Conservation (phyloP, 768 basidiomycete species). For the Albatrellus ellisii region DNA sequence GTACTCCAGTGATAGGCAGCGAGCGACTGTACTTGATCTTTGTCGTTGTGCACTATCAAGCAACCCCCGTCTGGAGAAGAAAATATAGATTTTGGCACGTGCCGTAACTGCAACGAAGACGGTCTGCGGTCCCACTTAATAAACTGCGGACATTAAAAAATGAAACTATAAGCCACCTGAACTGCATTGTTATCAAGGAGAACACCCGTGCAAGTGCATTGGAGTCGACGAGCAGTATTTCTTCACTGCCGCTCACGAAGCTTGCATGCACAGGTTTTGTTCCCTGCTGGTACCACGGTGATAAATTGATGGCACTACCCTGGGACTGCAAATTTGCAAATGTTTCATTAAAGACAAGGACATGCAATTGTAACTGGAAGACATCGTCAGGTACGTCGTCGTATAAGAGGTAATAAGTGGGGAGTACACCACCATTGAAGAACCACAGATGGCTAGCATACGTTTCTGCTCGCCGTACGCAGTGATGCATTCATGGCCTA, state of each 20-base stretch:
- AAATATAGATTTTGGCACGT: constrained; percentile 22
- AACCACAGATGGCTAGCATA: constrained; percentile 31
- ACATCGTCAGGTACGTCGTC: not conserved
- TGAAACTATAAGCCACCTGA: constrained; percentile 25
- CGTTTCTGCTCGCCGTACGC: constrained; percentile 40
- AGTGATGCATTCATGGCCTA: constrained; percentile 31
- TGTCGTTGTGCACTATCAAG: constrained; percentile 23
- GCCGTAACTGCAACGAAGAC: constrained; percentile 27
- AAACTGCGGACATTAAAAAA: not conserved
- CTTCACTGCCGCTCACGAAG: constrained; percentile 39
- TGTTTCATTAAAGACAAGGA: constrained; percentile 34
- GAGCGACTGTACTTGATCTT: constrained; percentile 14
- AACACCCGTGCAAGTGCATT: constrained; percentile 32
- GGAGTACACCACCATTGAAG: constrained; percentile 23
- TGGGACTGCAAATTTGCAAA: constrained; percentile 27
- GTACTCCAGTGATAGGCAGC: constrained; percentile 42
- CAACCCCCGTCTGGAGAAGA: constrained; percentile 46
- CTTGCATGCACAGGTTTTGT: constrained; percentile 23
- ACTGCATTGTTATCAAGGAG: constrained; percentile 39
- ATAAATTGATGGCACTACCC: constrained; percentile 29
- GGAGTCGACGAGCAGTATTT: constrained; percentile 37
- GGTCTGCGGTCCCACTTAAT: constrained; percentile 22
- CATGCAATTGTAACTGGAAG: constrained; percentile 24
- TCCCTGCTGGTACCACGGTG: constrained; percentile 27
- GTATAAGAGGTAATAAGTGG: not conserved